Base-by-base conservation (phyloP, 2,329 filamentous ascomycete genomes). In the Pyricularia grisea region DNA sequence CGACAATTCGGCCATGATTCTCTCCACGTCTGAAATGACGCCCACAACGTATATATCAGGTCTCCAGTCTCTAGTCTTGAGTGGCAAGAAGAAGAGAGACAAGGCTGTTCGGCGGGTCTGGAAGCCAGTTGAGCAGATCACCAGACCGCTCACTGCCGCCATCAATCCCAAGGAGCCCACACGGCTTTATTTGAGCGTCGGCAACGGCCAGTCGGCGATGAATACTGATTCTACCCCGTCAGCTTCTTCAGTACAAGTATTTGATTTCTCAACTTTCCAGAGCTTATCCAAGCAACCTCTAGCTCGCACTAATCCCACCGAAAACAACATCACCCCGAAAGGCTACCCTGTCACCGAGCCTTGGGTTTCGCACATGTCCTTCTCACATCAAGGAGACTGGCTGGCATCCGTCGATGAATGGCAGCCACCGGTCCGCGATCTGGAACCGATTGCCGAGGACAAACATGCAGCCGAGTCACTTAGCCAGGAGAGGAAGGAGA, bases 381-480 rank as follows among this genome's bases (percentile, higher is more conserved):
- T 95, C 73, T 94, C 92, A 63, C 82, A 85, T 67, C 90, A 98
- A 75, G 94, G 94, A 23, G 85, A 88, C 72, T 98, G 94, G 94
- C 85, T 99, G 69, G 94, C 91, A 4, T 97, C 93, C 1, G 87
- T 97, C 1, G 95, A 99, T 76, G 92, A 94, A 75, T 99, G 95
- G 95, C 85, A 86, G 67, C 93, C 93, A 1, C 88, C 92, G 11
- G 80, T 81, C 14, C 82, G 86, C 70, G 93, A 97, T 75, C 79
- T 92, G 17, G 84, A 87, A 58, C 84, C 85, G 69, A 77, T 91
- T 10, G 81, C 82, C 25, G 79, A 78, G 60, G 67, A 61, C 4
- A 25, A n/a, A 17, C 60, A 42, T 30, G 67, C 58, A 20, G 67
- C 60, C 6, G 67, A 68, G 25, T 27, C 31, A 14, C 60, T 68